A percentile compares a stretch with the other conserved stretches of the same genome.
phyloP scores from a whole-genome alignment of 345 rosid genomes.

The Nasturtium officinale region DNA sequence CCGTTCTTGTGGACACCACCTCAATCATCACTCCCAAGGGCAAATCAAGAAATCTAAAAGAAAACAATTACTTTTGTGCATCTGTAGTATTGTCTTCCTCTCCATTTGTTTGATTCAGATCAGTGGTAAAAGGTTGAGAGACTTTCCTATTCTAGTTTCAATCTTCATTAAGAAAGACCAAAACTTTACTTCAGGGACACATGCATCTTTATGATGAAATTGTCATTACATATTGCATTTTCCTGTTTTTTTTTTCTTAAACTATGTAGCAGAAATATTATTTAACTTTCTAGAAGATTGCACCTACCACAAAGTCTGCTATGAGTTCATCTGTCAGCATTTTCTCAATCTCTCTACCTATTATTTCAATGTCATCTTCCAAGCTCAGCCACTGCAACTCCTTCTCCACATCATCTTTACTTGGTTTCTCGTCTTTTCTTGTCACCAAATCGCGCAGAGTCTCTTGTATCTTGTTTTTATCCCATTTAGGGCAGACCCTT shows the following conservation, averaged over 20 bases:
- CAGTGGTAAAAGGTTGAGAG: not conserved
- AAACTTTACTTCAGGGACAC: conserved; percentile 1
- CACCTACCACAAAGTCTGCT: conserved; percentile 52
- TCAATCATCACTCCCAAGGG: conserved; percentile 29
- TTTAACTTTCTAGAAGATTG: conserved; percentile 33
- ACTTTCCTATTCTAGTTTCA: conserved; percentile 6
- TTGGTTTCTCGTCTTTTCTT: conserved; percentile 46
- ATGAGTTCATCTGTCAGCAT: conserved; percentile 66
- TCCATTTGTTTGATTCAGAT: conserved; percentile 1
- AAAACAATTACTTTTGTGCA: not conserved
- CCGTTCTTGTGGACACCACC: conserved; percentile 45
- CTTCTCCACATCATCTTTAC: conserved; percentile 44
- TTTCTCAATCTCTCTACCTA: conserved; percentile 77
- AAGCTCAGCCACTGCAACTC: conserved; percentile 63
- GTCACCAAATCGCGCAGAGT: conserved; percentile 48
- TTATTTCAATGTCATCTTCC: conserved; percentile 55
- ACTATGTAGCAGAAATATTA: conserved; percentile 19
- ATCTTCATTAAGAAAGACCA: conserved; percentile 7
- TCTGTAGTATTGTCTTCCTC: not conserved
- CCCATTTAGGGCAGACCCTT: conserved; percentile 46
- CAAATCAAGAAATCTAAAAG: conserved; percentile 22
- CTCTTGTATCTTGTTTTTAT: conserved; percentile 49
- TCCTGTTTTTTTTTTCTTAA: not conserved
- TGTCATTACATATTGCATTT: conserved; percentile 41
- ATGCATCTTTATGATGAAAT: conserved; percentile 36